Evolutionary conservation across 495 filamentous ascomycete genomes (phyloP), one percentile per base, ranked within the genome.

Genomic region (Penicillium manginii): DNA sequence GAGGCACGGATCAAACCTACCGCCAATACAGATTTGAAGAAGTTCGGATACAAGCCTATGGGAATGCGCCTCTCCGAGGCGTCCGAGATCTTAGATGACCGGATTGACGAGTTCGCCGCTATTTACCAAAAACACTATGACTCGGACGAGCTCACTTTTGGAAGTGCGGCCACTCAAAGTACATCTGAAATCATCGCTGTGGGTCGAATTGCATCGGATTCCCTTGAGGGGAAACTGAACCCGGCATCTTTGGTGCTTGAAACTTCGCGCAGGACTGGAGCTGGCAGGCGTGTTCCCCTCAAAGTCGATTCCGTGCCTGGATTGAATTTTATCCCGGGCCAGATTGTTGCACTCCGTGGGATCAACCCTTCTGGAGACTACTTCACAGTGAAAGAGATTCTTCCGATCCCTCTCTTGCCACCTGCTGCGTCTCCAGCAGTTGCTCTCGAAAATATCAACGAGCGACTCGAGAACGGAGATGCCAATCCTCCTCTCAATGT

Each of bases 61-160:
- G 89, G 91, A 29, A 96, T 96, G 91, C 96, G 94, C 61, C 81
- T 93, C 12, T 91, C 91, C 4, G 93, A 97, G 64, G 86, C 91
- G 2, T 93, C 92, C 2, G 93, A 97, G 72, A 89, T 96, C 52
- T 80, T 96, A 6, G 94, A 98, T 68, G 93, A 97, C 69, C 85
- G 93, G 43, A 97, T 98, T 72, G 94, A 98, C 55, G 91, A 91
- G 31, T 96, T 97, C 61, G 79, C 83, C 60, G 67, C 69, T 3
- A 68, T 90, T 2, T 81, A 96, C n/a, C 84, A 89, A 75, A 83
- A 84, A 22, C 80, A 92, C 64, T 83, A 94, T 70, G 76, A 84
- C 17, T 82, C 96, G 14, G 87, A 91, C 11, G 89, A 94, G 48
- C 78, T 85, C n/a, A 86, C 84, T 8, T 96, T 98, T 66, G 92